Base-by-base conservation (phyloP, 208 protist species). In the Leishmania gerbilli region DNA sequence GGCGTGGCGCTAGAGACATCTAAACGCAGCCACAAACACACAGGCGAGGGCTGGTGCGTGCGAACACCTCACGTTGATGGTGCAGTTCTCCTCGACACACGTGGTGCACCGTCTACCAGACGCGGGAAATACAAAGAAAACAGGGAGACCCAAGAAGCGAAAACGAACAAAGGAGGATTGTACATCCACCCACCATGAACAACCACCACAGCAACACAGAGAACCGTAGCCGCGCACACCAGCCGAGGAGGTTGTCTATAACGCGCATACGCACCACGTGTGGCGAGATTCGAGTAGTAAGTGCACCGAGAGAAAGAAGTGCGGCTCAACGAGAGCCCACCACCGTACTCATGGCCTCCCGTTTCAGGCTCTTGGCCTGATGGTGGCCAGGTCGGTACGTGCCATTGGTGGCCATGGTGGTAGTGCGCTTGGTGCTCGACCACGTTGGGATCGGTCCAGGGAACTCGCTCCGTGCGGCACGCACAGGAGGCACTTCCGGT, bases 351-450 rank as follows among this genome's bases (percentile, higher is more conserved):
- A 85, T 37, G 0, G 84, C 80, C 1, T 83, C 80, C 40, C 79
- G 77, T 68, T 85, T 88, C 37, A 88, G 67, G 53, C 65, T 84
- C 13, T 51, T 79, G 15, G 89, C 88, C 56, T 89, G 87, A 19
- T 92, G 91, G 47, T 95, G 87, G 45, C 92, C 90, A 27, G 92
- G 79, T 37, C 86, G 64, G 78, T 97, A 88, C 62, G 88, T 93
- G 81, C 93, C 92, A 51, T 90, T 86, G 5, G 84, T 83, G 2
- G 92, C 86, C 82, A 96, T 80, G 27, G 90, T 89, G 71, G 84
- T 81, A 17, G 88, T 84, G 76, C 96, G 95, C 87, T 97, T 95
- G 27, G 95, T 97, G 68, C 87, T 95, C 21, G 91, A 91, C 90
- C 88, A 91, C 7, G 95, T 89, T 21, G 95, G 95, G 62, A 97